Base-by-base conservation (phyloP, 306 rosid species). In the Neltuma alba region DNA sequence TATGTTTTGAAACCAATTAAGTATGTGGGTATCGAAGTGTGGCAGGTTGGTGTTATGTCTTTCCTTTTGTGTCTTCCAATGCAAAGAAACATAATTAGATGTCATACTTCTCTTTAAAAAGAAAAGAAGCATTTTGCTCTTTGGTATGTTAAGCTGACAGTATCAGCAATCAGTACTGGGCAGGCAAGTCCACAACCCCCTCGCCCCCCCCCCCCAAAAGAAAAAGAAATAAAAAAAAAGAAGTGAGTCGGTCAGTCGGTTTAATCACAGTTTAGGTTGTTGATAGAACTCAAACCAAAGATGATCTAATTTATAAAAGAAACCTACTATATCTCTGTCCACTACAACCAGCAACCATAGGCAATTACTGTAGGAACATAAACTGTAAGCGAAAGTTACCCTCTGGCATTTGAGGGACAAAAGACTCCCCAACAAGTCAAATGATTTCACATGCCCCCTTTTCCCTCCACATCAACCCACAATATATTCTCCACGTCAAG, bases 1-100 rank as follows among this genome's bases (percentile, higher is more conserved):
- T 93, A 95, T 71, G 97, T 91, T 83, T 85, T 90, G 78, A 95
- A 77, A 87, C 97, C 99, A 67, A 89, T 95, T 16, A 95, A 95
- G 83, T 92, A 91, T 72, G 98, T 95, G 25, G 99, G 99, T 67
- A 84, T 95, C 73, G 99, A 95, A 89, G 97, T 95, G 81, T 95
- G 99, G 99, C 99, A 95, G 97, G 99, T 95, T 69, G 57, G 83
- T 74, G 47, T 60, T 55, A 64, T 45, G 52, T 69, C 47, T 74
- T 62, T 18, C 27, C 47, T 63, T 77, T 64, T 38, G 10, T 36
- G 27, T 44, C 44, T 47, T n/a, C 36, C 73, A 66, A 38, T 65
- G 58, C 41, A 62, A 9, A 21, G 9, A 37, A 70, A 27, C 21
- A 30, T 64, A 33, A 21, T 23, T 25, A 20, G 52, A 72, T 52